Evolutionary conservation across 1,284 basidiomycete genomes (phyloP), one percentile per base, ranked within the genome.

Genomic region (Trichosporon ovoides): DNA sequence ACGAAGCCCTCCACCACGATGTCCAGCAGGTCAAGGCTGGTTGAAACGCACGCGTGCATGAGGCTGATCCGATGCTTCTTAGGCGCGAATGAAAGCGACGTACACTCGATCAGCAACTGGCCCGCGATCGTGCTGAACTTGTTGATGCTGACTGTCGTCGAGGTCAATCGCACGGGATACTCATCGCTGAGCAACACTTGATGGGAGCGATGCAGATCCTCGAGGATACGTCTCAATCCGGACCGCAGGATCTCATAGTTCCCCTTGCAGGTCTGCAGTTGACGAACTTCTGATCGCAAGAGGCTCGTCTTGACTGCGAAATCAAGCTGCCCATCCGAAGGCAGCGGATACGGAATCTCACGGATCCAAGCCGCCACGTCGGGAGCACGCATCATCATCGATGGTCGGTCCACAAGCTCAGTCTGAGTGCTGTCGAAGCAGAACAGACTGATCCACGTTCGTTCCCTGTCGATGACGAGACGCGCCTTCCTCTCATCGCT

Each of bases 361-460:
- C 46, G 53, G 31, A 62, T 46, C 63, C 63, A 65, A 4, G 48
- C 35, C 16, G 38, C 34, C 19, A 60, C 60, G 13, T 60, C 58
- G 18, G 63, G 63, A 12, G 63, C 51, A n/a, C 53, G 53, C 40
- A 59, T 58, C 58, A 65, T 62, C 63, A 60, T 60, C 13, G 60
- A 62, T 10, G 63, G 63, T 1, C 63, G 63, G 22, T 65, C 63
- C 7, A 59, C 60, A 14, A 65, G 57, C 37, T 62, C 60, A 13
- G 60, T 65, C 48, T 60, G 55, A 18, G 59, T 65, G 28, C 58
- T 54, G 58, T 65, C 63, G 38, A 65, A 65, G 33, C 63, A 65
- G 50, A 56, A 62, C 12, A 65, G 52, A 9, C 56, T 58, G n/a
- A 66, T 63, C 66, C 66, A 68, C 10, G 62, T 64, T 11, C 66